Evolutionary conservation across 768 basidiomycete species (phyloP).

Genomic region (Calocera cornea): DNA sequence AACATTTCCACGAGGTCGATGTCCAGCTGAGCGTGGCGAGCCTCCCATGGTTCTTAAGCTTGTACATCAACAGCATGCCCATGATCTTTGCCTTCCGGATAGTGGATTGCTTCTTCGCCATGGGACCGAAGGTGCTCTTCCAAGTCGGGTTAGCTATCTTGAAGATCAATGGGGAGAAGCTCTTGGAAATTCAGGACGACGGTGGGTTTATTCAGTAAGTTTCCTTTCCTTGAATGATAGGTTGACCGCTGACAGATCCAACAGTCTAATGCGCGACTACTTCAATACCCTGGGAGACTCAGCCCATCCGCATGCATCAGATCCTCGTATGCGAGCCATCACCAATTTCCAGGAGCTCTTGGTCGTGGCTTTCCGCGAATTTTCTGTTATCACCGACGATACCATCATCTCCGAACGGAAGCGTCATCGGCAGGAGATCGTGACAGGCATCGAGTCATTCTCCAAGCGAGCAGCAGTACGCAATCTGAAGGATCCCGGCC

Average conservation of each 20-base stretch:
- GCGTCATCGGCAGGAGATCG: slow-evolving; percentile 75
- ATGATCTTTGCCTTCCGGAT: slow-evolving; percentile 97
- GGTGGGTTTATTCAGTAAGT: slow-evolving; percentile 87
- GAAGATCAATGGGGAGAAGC: slow-evolving; percentile 89
- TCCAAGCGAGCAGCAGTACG: slow-evolving; percentile 83
- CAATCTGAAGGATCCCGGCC: slow-evolving; percentile 63
- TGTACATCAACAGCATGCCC: slow-evolving; percentile 91
- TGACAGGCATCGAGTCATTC: slow-evolving; percentile 86
- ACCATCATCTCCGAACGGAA: slow-evolving; percentile 77
- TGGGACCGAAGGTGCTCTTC: slow-evolving; percentile 97
- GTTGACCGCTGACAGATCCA: background rate
- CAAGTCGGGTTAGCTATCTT: slow-evolving; percentile 98
- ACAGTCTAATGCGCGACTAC: slow-evolving; percentile 85
- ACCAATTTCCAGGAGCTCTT: slow-evolving; percentile 95
- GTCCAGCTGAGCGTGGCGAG: slow-evolving; percentile 96
- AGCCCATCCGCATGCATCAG: slow-evolving; percentile 77
- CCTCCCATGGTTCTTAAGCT: slow-evolving; percentile 92
- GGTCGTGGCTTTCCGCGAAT: slow-evolving; percentile 94
- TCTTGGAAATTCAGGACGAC: slow-evolving; percentile 89
- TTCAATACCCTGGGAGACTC: slow-evolving; percentile 87
- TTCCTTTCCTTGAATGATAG: background rate
- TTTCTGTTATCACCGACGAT: slow-evolving; percentile 90
- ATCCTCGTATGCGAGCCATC: slow-evolving; percentile 82
- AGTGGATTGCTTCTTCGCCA: slow-evolving; percentile 95
- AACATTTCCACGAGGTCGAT: slow-evolving; percentile 80